These are phyloP conservation scores for Amphibolis antarctica DNA, from an alignment of 106 monocot genomes.

Conservation along the genomic window DNA sequence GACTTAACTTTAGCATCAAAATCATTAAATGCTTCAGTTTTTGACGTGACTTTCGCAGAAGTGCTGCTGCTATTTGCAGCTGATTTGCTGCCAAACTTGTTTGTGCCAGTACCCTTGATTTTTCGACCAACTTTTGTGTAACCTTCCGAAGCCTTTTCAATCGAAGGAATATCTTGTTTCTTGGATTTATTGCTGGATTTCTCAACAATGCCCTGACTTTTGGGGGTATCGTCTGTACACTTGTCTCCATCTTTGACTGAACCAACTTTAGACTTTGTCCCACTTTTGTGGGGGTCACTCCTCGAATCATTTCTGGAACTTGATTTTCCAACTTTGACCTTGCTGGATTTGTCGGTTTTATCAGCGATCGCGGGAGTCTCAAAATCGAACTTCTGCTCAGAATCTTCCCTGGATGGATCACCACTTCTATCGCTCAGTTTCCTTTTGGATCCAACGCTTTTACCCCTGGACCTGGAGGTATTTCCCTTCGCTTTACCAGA, in stretches of 20 bases:
- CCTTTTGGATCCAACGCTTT: background rate
- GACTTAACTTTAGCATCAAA: background rate
- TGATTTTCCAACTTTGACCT: background rate
- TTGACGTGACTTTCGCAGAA: background rate
- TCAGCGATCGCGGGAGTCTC: background rate
- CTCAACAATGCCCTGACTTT: background rate
- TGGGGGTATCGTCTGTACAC: background rate
- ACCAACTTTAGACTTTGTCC: background rate
- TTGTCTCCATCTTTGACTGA: background rate
- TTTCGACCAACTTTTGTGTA: background rate
- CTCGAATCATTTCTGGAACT: background rate
- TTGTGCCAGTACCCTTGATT: background rate
- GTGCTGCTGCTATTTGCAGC: slow-evolving; percentile 2
- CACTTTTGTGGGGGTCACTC: background rate
- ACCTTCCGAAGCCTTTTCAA: background rate
- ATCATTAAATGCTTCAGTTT: background rate
- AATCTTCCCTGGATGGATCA: background rate
- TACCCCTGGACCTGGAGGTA: background rate
- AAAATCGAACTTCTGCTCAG: background rate
- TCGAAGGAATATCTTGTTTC: background rate
- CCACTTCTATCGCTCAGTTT: background rate
- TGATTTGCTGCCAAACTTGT: background rate
- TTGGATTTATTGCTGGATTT: slow-evolving; percentile 5
- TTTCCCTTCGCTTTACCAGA: background rate
- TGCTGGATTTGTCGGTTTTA: background rate